A percentile compares a stretch with the other conserved stretches of the same genome.
These are phyloP conservation scores for Botrytis aclada DNA, from an alignment of 2,329 filamentous ascomycete species.

Conservation along the genomic window DNA sequence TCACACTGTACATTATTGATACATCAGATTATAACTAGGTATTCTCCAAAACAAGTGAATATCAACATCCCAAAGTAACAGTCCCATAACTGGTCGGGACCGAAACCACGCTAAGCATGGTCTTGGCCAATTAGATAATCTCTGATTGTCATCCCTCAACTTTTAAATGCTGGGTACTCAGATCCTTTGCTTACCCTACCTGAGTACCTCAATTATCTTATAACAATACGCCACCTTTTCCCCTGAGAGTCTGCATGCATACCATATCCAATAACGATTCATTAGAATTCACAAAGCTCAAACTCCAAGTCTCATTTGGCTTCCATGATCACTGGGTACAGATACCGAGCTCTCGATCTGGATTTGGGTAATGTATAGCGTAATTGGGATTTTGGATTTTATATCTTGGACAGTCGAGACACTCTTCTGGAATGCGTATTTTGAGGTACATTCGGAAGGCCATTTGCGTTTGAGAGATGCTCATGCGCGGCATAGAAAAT, in stretches of 20 bases:
- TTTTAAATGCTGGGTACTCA: neutral
- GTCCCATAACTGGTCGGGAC: neutral
- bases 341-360: neutral
- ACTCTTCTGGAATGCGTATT: neutral
- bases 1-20: neutral
- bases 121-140: slow-evolving; percentile 10
- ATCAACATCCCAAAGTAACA: neutral
- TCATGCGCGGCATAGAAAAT: neutral
- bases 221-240: neutral
- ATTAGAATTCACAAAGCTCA: neutral
- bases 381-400: neutral
- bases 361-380: neutral
- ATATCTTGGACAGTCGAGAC: too few relatives aligned
- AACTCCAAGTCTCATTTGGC: neutral
- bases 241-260: neutral
- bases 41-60: neutral
- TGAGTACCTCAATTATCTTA: neutral
- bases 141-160: slow-evolving; percentile 16
- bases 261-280: neutral
- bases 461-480: neutral
- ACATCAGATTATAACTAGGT: neutral
- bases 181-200: neutral
- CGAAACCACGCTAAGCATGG: slow-evolving; percentile 2
- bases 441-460: neutral
- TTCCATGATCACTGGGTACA: neutral